Evolutionary conservation across 1,139 yeast genomes (phyloP), one percentile per base, ranked within the genome.

Genomic region (Eremothecium coryli): DNA sequence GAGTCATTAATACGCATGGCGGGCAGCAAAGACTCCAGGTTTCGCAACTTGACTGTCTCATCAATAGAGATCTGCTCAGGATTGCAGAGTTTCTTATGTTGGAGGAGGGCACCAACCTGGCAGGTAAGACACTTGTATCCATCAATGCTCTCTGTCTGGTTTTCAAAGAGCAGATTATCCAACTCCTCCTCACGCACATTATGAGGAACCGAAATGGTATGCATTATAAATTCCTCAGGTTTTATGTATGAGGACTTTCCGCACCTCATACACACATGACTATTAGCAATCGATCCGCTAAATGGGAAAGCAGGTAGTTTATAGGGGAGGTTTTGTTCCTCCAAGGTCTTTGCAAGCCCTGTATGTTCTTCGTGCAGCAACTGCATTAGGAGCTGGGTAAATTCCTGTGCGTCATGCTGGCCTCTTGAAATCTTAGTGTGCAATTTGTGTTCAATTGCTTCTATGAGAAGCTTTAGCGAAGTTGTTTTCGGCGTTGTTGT

Each of bases 391-490:
- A 84, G 58, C 51, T 84, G 94, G 21, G 90, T 71, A 42, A 90
- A 66, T 51, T 90, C 98, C 47, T 90, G 97, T 0, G 97, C 95
- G 61, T 88, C 97, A 49, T 88, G 95, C 58, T 90, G 98, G 28
- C 74, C 73, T 22, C 86, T 64, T 2, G 94, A 78, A 21, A 90
- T 78, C 45, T 73, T 75, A 5, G 88, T 78, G 39, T 76, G 71
- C 60, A 79, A 82, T n/a, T 82, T 77, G n/a, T 59, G 58, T 52
- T 88, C 97, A 38, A 88, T 60, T 9, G 74, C 76, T 37, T 71
- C 78, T 16, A 88, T 61, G 38, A 85, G 70, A 1, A 84, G 77
- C 90, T 93, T 80, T 0, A 85, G 90, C 0, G 86, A 74, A 4
- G 77, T 61, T 3, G 77, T 68, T 41, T 71, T 68, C 1, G 78